Evolutionary conservation across 257 asterid genomes (phyloP), one percentile per base, ranked within the genome.

Genomic region (Nicotiana knightiana): DNA sequence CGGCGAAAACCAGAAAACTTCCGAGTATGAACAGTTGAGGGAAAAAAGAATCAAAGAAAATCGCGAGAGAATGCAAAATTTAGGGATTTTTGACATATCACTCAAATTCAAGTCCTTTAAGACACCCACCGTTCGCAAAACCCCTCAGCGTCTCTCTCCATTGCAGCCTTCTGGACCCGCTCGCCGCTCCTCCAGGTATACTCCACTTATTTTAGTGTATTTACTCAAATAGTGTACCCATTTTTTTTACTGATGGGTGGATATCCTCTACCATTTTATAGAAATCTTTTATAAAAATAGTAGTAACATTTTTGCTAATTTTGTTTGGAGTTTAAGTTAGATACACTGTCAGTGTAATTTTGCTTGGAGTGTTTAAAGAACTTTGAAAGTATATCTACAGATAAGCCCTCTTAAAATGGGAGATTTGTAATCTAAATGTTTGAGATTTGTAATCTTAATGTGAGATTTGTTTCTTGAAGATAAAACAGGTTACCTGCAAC

Each of bases 121-220:
- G 59, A 75, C 81, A 32, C 61, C 18, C 35, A 71, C 76, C 59
- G 9, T 63, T 24, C 81, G 88, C 76, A 90, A 68, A 83, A 81
- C 81, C 71, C 86, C 88, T 39, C 82, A 10, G 67, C 33, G 53
- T 77, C 77, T 68, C 79, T 62, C 94, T 76, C 90, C 92, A 58
- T 76, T 83, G 83, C 89, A 88, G 24, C 78, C 88, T 81, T 30
- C 94, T 54, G 90, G 87, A 57, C 94, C 97, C 81, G 59, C 83
- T 82, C 97, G 99, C 86, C 97, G 98, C 65, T 95, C 99, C 33
- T 92, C 97, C 35, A 91, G 99, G 99, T 93, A 81, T 57, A 46
- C 51, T 53, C 21, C 15, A 17, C 33, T 33, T 9, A 18, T 75
- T 54, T 35, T 33, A 48, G 4, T 79, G 37, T 77, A 43, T 79